Evolutionary conservation across 1,139 yeast species (phyloP).

Genomic region (Candida glucosophila): DNA sequence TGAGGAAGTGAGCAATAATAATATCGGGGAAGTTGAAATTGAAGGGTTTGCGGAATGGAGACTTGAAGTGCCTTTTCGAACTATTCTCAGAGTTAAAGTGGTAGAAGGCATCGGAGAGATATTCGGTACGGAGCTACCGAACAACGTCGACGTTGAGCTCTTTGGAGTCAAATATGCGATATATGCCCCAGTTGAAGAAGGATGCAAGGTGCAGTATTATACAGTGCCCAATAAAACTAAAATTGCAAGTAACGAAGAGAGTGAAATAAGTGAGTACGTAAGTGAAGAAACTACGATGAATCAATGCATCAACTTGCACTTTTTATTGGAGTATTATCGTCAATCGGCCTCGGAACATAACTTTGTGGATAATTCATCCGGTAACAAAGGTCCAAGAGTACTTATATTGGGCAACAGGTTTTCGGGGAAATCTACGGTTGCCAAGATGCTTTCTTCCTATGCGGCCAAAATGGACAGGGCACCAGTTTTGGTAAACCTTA

Average conservation of each 20-base stretch:
- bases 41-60: conserved; percentile 96
- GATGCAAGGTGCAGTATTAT: conserved; percentile 42
- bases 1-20: too few relatives aligned
- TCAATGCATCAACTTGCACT: conserved; percentile 60
- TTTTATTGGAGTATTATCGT: conserved; percentile 63
- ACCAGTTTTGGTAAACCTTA: conserved; percentile 70
- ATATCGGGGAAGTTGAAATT: too few relatives aligned
- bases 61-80: conserved; percentile 59
- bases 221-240: conserved; percentile 42
- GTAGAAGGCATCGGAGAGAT: conserved; percentile 73
- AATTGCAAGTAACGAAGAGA: conserved; percentile 24
- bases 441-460: conserved; percentile 64
- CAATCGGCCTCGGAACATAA: conserved; percentile 23
- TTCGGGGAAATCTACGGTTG: conserved; percentile 72
- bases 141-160: conserved; percentile 54
- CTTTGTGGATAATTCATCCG: conserved; percentile 8
- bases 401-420: conserved; percentile 64
- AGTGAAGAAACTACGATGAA: conserved; percentile 66
- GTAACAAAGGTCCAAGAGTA: conserved; percentile 51
- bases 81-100: conserved; percentile 48
- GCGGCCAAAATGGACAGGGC: conserved; percentile 62
- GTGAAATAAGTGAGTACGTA: conserved; percentile 46
- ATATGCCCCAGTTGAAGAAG: conserved; percentile 49
- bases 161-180: conserved; percentile 49
- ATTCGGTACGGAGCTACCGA: conserved; percentile 86